phyloP scores from a whole-genome alignment of 2,329 filamentous ascomycete species.

The Diplodia sapinea region DNA sequence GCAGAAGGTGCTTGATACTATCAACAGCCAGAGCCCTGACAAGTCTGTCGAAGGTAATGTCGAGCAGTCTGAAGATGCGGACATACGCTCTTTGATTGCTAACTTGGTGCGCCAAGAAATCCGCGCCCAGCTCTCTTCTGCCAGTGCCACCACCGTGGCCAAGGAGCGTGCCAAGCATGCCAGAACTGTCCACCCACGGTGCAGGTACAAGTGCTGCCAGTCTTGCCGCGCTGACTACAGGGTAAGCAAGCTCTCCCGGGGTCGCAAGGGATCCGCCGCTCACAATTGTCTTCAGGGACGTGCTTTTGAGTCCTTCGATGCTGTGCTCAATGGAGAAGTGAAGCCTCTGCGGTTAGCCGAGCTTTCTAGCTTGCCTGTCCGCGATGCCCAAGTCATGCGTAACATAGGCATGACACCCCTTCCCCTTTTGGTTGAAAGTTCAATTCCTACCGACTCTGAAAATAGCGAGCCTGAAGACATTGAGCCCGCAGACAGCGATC shows the following conservation, averaged over 20 bases:
- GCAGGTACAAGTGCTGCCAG: conserved; percentile 56
- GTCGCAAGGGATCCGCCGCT: background rate
- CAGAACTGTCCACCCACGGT: conserved; percentile 37
- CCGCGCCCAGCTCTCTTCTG: conserved; percentile 7
- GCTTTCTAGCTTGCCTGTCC: conserved; percentile 42
- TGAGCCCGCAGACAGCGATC: conserved; percentile 12
- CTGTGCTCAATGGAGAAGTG: conserved; percentile 48
- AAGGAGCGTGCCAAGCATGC: conserved; percentile 28
- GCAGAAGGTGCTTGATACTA: conserved; percentile 40
- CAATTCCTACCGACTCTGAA: conserved; percentile 8
- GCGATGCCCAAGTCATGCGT: conserved; percentile 45
- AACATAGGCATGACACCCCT: conserved; percentile 42
- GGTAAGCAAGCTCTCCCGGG: background rate
- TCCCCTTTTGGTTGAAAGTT: conserved; percentile 9
- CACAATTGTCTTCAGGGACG: conserved; percentile 45
- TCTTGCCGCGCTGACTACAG: conserved; percentile 56
- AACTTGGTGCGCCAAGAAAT: conserved; percentile 10
- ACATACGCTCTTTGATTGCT: conserved; percentile 1
- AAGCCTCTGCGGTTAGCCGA: conserved; percentile 44
- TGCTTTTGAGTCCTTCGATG: conserved; percentile 52
- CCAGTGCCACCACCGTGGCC: conserved; percentile 1
- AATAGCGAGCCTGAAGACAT: conserved; percentile 8
- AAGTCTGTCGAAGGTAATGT: conserved; percentile 13
- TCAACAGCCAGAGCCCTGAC: conserved; percentile 33
- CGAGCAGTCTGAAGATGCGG: background rate